Base-by-base conservation (phyloP, 257 asterid species). In the Rubia yunnanensis region DNA sequence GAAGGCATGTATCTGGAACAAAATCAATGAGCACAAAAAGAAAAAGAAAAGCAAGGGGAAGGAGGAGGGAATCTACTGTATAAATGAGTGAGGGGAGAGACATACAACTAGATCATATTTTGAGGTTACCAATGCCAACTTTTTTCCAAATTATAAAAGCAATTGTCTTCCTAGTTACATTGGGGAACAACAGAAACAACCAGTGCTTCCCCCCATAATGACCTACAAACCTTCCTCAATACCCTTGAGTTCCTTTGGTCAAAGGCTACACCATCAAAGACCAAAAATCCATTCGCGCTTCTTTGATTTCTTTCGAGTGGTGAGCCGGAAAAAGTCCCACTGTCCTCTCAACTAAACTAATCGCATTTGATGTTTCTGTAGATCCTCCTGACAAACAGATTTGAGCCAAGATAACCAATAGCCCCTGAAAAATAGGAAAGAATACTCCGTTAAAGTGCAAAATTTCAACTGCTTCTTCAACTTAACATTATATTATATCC, bases 361-460 rank as follows among this genome's bases (percentile, higher is more conserved):
- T 92, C 97, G 57, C 95, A 84, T 79, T 92, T 92, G 84, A 92
- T 92, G 86, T 92, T 92, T 73, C 87, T 77, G 87, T 92, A 92
- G 70, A 92, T 92, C 85, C 97, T 89, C 85, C 97, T 79, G 65
- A 92, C 98, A 46, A 92, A 92, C 72, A 87, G 80, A 82, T 87
- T 86, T 53, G 98, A 92, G 66, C 98, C 98, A 69, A 92, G 79
- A 64, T 77, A 83, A 65, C 98, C 98, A 75, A 92, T 92, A 41
- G 98, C 98, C 68, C 98, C 98, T 92, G 89, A 71, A 75, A 60
- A 67, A 48, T n/a, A 44, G 55, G 64, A 66, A 60, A 22, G 20
- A 64, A 50, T 50, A 18, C 39, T 11, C 38, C 48, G 23, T 49
- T 26, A n/a, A 46, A 13, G 38, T 57, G 48, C 14, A 7, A 53